A percentile compares a stretch with the other conserved stretches of the same genome.
These are phyloP conservation scores for Friedmanniomyces simplex DNA, from an alignment of 495 filamentous ascomycete genomes.

Conservation along the genomic window DNA sequence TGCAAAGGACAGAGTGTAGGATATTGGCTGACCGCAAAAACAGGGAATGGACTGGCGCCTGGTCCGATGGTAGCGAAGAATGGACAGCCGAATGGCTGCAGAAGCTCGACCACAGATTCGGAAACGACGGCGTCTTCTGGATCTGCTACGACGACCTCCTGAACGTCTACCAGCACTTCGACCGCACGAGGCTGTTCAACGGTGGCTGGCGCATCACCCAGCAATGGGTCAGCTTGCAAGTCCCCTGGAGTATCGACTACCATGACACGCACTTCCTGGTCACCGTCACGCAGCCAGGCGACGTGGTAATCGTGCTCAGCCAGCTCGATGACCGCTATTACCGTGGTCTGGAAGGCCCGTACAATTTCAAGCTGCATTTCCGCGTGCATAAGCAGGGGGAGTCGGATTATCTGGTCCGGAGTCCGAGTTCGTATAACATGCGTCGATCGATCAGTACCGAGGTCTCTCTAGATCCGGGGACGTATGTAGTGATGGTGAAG, in stretches of 20 bases:
- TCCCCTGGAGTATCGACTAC: constrained; percentile 79
- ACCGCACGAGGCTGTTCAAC: constrained; percentile 79
- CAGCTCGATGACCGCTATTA: constrained; percentile 84
- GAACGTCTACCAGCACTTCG: constrained; percentile 67
- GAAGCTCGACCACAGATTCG: constrained; percentile 69
- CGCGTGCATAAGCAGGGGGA: constrained; percentile 66
- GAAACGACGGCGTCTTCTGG: constrained; percentile 76
- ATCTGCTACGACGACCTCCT: constrained; percentile 71
- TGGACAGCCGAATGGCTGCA: constrained; percentile 84
- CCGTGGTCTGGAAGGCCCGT: constrained; percentile 67
- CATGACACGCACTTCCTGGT: constrained; percentile 71
- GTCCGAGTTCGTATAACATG: constrained; percentile 57
- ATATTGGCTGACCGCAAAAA: no score
- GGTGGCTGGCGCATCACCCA: constrained; percentile 68
- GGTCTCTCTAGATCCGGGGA: constrained; percentile 66
- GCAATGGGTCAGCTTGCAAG: constrained; percentile 70
- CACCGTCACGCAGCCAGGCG: constrained; percentile 51
- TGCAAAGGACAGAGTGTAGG: no score
- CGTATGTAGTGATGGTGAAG: constrained; percentile 68
- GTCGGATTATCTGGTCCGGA: constrained; percentile 75
- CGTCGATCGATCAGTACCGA: constrained; percentile 70
- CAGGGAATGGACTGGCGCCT: constrained; percentile 40
- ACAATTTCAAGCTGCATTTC: constrained; percentile 66
- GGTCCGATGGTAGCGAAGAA: constrained; percentile 68
- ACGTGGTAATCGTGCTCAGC: constrained; percentile 66